Evolutionary conservation across 2,329 filamentous ascomycete species (phyloP).

Genomic region (Xylaria sp.): DNA sequence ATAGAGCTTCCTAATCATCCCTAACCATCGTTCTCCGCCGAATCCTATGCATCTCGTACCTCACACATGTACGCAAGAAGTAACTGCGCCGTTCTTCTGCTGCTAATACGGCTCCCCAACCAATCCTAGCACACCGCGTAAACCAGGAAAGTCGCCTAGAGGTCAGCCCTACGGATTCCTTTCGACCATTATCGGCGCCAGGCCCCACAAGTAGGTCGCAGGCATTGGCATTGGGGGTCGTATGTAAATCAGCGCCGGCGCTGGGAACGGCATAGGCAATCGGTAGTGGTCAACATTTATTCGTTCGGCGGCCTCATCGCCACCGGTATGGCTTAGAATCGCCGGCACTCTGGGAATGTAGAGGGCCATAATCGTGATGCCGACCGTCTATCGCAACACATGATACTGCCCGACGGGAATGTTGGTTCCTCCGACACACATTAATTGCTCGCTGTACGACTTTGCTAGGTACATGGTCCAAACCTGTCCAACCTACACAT

Average conservation of each 20-base stretch:
- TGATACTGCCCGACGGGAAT: slow-evolving; percentile 4
- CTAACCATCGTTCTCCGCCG: slow-evolving; percentile 19
- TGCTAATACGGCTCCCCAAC: slow-evolving; percentile 16
- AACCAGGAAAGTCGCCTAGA: slow-evolving; percentile 27
- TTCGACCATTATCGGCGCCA: slow-evolving; percentile 8
- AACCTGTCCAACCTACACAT: background rate
- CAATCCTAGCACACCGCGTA: slow-evolving; percentile 14
- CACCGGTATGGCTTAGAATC: slow-evolving; percentile 12
- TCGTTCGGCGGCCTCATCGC: slow-evolving; percentile 29
- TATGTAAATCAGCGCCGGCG: slow-evolving; percentile 10
- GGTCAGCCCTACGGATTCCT: slow-evolving; percentile 36
- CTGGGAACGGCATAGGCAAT: slow-evolving; percentile 6
- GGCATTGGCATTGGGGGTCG: slow-evolving; percentile 7
- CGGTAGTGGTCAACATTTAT: slow-evolving; percentile 19
- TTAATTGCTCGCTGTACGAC: slow-evolving; percentile 11
- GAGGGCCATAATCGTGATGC: slow-evolving; percentile 10
- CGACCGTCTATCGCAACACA: slow-evolving; percentile 10
- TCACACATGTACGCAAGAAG: background rate
- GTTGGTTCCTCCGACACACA: background rate
- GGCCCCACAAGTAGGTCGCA: slow-evolving; percentile 16
- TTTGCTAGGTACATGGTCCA: background rate
- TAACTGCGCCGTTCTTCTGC: slow-evolving; percentile 29
- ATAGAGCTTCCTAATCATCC: slow-evolving; percentile 13
- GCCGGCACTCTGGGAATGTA: slow-evolving; percentile 11
- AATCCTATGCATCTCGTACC: slow-evolving; percentile 18